Evolutionary conservation across 345 rosid species (phyloP), one percentile per base, ranked within the genome.

Genomic region (Sonneratia caseolaris): DNA sequence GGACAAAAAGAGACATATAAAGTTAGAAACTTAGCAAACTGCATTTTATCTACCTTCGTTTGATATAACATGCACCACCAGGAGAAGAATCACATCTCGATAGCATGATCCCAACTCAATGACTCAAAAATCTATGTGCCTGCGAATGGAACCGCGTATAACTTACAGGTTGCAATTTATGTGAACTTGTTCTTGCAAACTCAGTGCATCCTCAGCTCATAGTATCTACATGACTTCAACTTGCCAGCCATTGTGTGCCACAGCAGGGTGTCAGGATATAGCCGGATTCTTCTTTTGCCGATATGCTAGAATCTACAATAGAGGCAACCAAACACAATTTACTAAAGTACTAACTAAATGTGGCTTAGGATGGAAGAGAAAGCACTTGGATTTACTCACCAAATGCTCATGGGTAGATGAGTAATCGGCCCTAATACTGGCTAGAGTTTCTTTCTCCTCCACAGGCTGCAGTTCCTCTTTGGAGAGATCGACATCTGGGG

Each of bases 401-500:
- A 82, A 55, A 64, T 73, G 65, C 69, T 76, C 37, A 72, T 74
- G 47, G 37, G 61, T 74, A 66, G 79, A 70, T 65, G 75, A 56
- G 70, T 77, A 70, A 12, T 73, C 76, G 68, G 68, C 81, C 56
- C 72, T 78, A 55, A 84, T 76, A 67, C 78, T 75, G 11, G 83
- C 81, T 75, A 84, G 62, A 71, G 86, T 83, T 75, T 86, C 90
- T 74, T 82, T 75, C 68, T 75, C 85, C 70, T 80, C 83, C 78
- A 91, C 73, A 79, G 78, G 79, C 70, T 81, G 85, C 79, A 83
- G 79, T 73, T 76, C 79, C 27, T 73, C 72, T 5, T 53, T 38
- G 51, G 62, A 40, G 6, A 69, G 24, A 37, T 16, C 69, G 40
- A 43, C 19, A 73, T 73, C 65, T 22, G 22, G 64, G 66, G 19